phyloP scores from a whole-genome alignment of 2,329 filamentous ascomycete species.

The Colletotrichum sp. region DNA sequence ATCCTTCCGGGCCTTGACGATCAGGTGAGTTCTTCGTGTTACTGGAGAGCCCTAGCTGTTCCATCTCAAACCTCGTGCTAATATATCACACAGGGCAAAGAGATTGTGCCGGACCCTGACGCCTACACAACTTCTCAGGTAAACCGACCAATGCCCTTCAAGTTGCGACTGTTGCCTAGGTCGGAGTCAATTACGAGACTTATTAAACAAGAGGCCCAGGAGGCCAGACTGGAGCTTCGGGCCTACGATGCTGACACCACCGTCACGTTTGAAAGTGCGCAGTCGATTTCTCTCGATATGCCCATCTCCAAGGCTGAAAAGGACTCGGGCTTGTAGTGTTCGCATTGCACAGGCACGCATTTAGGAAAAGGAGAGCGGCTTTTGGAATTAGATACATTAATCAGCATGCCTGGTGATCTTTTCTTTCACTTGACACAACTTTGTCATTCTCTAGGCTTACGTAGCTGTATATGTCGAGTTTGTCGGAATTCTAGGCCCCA shows the following conservation, averaged over 20 bases:
- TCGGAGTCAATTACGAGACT: not conserved
- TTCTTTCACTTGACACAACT: not conserved
- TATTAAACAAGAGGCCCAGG: not conserved
- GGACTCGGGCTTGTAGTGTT: not conserved
- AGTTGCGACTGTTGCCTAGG: not conserved
- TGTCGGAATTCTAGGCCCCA: not conserved
- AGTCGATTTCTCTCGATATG: not conserved
- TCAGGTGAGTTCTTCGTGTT: not conserved
- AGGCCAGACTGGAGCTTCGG: not conserved
- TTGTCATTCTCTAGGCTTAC: not conserved
- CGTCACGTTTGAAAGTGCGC: not conserved
- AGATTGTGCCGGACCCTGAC: not conserved
- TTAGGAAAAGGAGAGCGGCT: accelerated
- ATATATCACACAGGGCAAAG: not conserved
- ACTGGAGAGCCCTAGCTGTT: not conserved
- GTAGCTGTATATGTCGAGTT: not conserved
- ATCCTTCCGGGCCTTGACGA: not conserved
- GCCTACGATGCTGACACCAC: not conserved
- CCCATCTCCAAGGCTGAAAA: not conserved
- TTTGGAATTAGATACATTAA: not conserved
- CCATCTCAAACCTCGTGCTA: not conserved
- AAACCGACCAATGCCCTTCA: not conserved
- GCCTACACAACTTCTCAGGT: not conserved
- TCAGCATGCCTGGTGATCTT: not conserved
- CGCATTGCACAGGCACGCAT: not conserved